Evolutionary conservation across 1,139 yeast species (phyloP).

Genomic region (Saccharomyces uvarum): DNA sequence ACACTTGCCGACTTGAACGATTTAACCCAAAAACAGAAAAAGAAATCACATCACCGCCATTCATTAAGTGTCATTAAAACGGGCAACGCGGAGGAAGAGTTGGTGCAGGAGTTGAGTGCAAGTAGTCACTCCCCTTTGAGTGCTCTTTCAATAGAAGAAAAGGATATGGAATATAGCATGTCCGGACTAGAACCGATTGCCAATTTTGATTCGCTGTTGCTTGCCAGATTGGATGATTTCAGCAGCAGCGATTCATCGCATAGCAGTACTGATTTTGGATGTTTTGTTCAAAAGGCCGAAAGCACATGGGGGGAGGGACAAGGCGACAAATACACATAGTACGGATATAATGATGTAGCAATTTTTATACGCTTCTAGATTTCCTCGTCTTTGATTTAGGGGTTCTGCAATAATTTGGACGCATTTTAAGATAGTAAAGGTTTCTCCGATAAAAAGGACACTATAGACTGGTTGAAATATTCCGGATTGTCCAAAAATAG

Average conservation of each 20-base stretch:
- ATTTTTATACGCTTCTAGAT: no score
- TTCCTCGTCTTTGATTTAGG: no score
- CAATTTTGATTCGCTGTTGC: background rate
- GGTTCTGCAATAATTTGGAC: background rate
- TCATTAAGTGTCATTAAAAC: background rate
- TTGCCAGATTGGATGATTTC: background rate
- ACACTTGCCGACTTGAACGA: background rate
- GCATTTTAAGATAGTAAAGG: background rate
- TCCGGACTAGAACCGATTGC: background rate
- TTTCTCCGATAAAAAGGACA: background rate
- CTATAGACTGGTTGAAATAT: conserved; percentile 41
- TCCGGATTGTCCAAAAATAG: conserved; percentile 60
- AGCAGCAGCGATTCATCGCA: background rate
- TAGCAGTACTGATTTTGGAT: background rate
- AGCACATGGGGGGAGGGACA: background rate
- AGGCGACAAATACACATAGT: background rate
- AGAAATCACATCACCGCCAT: background rate
- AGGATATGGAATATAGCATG: no score
- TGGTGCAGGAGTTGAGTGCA: background rate
- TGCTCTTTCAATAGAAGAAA: no score
- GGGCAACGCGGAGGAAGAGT: background rate
- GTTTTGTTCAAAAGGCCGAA: background rate
- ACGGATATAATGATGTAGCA: background rate
- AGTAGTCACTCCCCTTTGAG: background rate
- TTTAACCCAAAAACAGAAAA: background rate